Percentiles rank a stretch among this genome's conserved stretches.
Evolutionary conservation across 148 eudicot genomes (phyloP).

Genomic region (Beta vulgaris): DNA sequence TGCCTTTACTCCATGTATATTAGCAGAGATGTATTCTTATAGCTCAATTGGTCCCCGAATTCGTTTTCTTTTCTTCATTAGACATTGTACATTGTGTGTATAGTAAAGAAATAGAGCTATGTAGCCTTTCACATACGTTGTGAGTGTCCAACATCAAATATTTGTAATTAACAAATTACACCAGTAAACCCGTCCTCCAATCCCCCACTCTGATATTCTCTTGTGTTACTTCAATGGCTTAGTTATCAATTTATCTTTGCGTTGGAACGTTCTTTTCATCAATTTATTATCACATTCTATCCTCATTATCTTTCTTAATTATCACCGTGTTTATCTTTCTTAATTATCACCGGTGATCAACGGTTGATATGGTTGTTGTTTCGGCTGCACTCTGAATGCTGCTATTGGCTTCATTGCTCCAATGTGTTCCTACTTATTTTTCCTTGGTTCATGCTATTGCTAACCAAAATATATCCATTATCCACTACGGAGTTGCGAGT

Average conservation of each 20-base stretch:
- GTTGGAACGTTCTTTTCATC: no score
- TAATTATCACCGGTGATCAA: no score
- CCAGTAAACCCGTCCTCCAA: background rate
- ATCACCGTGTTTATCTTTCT: no score
- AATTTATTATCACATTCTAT: no score
- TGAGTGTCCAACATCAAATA: conserved; percentile 9
- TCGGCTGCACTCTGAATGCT: conserved; percentile 1
- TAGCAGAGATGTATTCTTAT: background rate
- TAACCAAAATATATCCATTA: conserved; percentile 10
- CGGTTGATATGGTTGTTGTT: background rate
- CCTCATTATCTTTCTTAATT: no score
- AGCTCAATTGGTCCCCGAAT: background rate
- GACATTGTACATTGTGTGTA: conserved; percentile 25
- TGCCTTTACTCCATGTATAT: conserved; percentile 14
- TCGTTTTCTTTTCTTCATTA: conserved; percentile 4
- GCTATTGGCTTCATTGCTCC: conserved; percentile 33
- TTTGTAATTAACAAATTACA: conserved; percentile 18
- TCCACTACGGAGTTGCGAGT: conserved; percentile 19
- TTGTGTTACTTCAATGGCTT: background rate
- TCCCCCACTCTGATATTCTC: background rate
- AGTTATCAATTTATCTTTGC: background rate
- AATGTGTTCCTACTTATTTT: conserved; percentile 17
- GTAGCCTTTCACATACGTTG: conserved; percentile 9
- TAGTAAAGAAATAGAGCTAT: conserved; percentile 15
- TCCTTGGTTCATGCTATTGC: background rate